Evolutionary conservation across 2,329 filamentous ascomycete species (phyloP), one percentile per base, ranked within the genome.

Genomic region (Camptophora hylomeconis): DNA sequence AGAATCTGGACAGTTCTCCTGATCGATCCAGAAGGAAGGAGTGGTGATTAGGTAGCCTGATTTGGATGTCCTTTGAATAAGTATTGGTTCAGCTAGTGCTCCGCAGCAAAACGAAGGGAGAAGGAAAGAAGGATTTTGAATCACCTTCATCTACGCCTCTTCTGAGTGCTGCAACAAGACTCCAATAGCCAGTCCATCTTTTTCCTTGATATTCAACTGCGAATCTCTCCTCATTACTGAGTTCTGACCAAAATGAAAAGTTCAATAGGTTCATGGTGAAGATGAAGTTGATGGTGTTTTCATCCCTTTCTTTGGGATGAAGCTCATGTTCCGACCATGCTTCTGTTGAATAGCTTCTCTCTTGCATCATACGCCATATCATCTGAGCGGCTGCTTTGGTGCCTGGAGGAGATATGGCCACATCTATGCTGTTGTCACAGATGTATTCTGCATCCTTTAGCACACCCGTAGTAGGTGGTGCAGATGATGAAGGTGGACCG

Each of bases 181-280:
- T 92, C 76, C 81, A 93, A 54, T 98, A 98, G 3, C 89, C 89
- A 0, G 84, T 94, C 83, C 84, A 95, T 33, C 57, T 72, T 53
- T 72, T 76, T 16, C 73, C 84, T 24, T 68, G 69, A 54, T 94
- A 95, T 33, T 81, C 75, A 22, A 98, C 69, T 7, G 79, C 69
- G 52, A 87, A 98, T 7, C 83, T 67, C 45, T 87, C 74, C 4
- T 73, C 66, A 7, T 80, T 75, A 3, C 53, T 47, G 35, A 65
- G 56, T 29, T 81, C 76, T 9, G 82, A 92, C 89, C 89, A 98
- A 53, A 98, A 98, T 13, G 78, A 92, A 50, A 95, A 98, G 51
- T 98, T 98, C 28, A 98, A 61, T 16, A 98, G 55, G 51, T 98
- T 89, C 83, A 98, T 92, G 12, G 81, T 83, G 52, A 98, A 95